phyloP scores from a whole-genome alignment of 2,329 filamentous ascomycete species.

The Ampelomyces quisqualis region DNA sequence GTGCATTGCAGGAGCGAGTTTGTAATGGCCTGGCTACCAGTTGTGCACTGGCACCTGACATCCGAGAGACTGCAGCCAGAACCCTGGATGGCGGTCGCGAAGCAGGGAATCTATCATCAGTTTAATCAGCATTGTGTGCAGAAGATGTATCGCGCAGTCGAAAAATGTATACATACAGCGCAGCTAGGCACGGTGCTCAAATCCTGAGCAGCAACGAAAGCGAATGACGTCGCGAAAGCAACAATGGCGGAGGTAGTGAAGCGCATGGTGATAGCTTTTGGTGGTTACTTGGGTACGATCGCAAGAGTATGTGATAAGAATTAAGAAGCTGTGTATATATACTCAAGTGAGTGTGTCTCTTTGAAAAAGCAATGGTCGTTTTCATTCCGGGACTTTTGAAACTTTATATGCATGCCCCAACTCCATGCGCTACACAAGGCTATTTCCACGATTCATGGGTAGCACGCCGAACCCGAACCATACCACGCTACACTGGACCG shows the following conservation, averaged over 20 bases:
- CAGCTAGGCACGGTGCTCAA: conserved; percentile 32
- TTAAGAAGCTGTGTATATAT: neutral
- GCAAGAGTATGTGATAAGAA: no score
- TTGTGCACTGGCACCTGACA: conserved; percentile 55
- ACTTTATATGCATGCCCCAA: neutral
- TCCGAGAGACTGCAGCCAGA: conserved; percentile 53
- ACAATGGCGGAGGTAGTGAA: conserved; percentile 29
- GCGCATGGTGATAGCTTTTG: conserved; percentile 33
- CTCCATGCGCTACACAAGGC: neutral
- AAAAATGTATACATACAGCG: conserved; percentile 32
- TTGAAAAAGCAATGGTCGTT: neutral
- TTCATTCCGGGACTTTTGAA: neutral
- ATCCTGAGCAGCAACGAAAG: conserved; percentile 33
- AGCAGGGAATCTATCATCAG: conserved; percentile 47
- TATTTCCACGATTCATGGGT: neutral
- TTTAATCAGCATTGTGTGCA: no score
- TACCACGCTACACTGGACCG: no score
- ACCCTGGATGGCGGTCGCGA: conserved; percentile 50
- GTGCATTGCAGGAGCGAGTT: conserved; percentile 46
- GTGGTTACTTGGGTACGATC: no score
- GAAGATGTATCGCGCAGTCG: no score
- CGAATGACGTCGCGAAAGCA: conserved; percentile 30
- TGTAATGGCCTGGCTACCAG: conserved; percentile 39
- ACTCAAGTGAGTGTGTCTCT: no score
- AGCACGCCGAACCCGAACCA: no score